Conservation (phyloP, 2,329 filamentous ascomycete genomes). For the Sporothrix euskadiensis region DNA sequence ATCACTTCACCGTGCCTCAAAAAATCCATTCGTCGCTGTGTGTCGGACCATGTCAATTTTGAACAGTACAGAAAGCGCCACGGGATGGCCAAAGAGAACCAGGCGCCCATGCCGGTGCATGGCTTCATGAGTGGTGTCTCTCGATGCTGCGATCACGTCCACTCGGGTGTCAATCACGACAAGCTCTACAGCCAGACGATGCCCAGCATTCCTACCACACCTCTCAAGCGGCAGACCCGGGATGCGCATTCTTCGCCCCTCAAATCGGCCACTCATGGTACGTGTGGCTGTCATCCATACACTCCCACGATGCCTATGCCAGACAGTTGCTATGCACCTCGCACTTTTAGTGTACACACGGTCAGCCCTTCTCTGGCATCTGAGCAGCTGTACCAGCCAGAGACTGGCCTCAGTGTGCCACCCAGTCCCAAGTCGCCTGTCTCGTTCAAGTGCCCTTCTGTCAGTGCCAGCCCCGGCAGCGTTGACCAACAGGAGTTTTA, state of each 20-base stretch:
- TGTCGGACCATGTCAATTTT: conserved; percentile 12
- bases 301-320: background rate
- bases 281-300: background rate
- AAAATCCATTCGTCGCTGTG: conserved; percentile 3
- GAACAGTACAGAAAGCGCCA: conserved; percentile 10
- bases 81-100: background rate
- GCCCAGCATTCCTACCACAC: background rate
- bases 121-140: background rate
- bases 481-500: background rate
- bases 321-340: background rate
- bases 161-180: background rate
- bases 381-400: background rate
- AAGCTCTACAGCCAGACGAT: background rate
- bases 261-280: background rate
- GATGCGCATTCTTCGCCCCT: background rate
- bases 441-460: background rate
- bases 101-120: background rate
- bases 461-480: background rate
- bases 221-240: background rate
- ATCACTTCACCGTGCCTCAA: background rate
- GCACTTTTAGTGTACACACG: conserved; percentile 30
- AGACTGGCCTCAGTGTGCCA: background rate
- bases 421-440: background rate
- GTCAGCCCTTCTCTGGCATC: conserved; percentile 23
- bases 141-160: background rate